Conservation (phyloP, 441 rosid species). For the Melastoma candidum region DNA sequence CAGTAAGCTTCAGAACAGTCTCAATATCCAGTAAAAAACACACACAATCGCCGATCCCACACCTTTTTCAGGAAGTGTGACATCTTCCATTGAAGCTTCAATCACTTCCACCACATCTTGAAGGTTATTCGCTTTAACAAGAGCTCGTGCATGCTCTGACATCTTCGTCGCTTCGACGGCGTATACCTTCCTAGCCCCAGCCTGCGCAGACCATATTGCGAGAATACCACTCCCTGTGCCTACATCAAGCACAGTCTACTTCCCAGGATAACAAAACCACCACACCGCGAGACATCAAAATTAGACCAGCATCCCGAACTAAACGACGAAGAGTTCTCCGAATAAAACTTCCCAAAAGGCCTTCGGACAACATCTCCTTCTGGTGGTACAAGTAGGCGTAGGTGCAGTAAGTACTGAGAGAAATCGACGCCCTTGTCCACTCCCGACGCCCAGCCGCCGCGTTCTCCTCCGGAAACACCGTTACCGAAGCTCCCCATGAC, state of each 20-base stretch:
- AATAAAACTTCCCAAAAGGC: constrained; percentile 1
- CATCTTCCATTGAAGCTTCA: constrained; percentile 80
- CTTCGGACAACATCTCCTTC: constrained; percentile 93
- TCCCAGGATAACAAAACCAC: constrained; percentile 5
- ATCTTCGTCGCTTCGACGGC: constrained; percentile 95
- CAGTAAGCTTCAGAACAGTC: constrained; percentile 1
- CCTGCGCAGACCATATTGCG: constrained; percentile 98
- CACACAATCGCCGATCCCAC: not conserved
- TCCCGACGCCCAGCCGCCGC: constrained; percentile 21
- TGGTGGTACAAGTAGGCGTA: constrained; percentile 90
- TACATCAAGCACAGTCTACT: constrained; percentile 83
- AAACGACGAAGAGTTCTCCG: too few relatives aligned
- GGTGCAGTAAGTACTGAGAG: constrained; percentile 85
- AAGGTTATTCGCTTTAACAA: constrained; percentile 68
- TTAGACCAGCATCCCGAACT: not conserved
- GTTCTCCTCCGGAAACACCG: constrained; percentile 18
- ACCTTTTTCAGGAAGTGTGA: constrained; percentile 90
- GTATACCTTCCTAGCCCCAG: constrained; percentile 92
- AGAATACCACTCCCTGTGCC: constrained; percentile 99
- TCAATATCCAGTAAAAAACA: not conserved
- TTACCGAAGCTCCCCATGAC: constrained; percentile 39
- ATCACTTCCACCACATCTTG: constrained; percentile 70
- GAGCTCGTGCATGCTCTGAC: constrained; percentile 82
- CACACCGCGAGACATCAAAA: not conserved
- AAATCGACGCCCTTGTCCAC: constrained; percentile 90